Base-by-base conservation (phyloP, 2,329 filamentous ascomycete species). In the Plenodomus biglobosus region DNA sequence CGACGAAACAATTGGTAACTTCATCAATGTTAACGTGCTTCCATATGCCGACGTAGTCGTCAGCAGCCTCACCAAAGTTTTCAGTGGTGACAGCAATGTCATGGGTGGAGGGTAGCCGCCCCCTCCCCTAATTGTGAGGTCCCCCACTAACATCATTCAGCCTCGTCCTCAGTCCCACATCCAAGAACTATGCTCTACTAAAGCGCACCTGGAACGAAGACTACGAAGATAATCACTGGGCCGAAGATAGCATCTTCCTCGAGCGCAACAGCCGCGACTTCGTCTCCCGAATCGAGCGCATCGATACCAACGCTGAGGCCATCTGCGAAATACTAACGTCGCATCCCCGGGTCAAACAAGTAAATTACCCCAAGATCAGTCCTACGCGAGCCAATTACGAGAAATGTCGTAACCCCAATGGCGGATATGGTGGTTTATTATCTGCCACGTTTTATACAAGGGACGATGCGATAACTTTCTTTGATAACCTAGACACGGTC, bases 181-280 rank as follows among this genome's bases (percentile, higher is more conserved):
- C 85, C n/a, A 83, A 75, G 38, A 87, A 86, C 73, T 96, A 96
- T 70, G 46, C 69, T 2, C 60, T 74, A 0, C 73, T 99, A n/a
- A 92, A 90, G 67, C 67, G 76, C 4, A 78, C 79, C n/a, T 82
- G 89, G 68, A 73, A 75, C 3, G 69, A 72, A 8, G 82, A 88
- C 37, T 94, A 88, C 68, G 89, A 95, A 73, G 90, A 96, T 70
- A 91, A 88, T 45, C 91, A 94, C 69, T 99, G 94, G 90, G 84
- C 87, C 16, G 92, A 96, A 76, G 94, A 99, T 73, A 85, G 87
- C 40, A 85, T 99, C 34, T 96, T 96, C 74, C 85, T 99, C 76
- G 94, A 99, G 74, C 84, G 92, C 54, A 99, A 99, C 73, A 96
- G 91, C 69, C 86, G 94, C 15, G 91, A 97, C 74, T 97, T 96